Evolutionary conservation across 805 yeast species (phyloP).

Genomic region (Teunomyces stri): DNA sequence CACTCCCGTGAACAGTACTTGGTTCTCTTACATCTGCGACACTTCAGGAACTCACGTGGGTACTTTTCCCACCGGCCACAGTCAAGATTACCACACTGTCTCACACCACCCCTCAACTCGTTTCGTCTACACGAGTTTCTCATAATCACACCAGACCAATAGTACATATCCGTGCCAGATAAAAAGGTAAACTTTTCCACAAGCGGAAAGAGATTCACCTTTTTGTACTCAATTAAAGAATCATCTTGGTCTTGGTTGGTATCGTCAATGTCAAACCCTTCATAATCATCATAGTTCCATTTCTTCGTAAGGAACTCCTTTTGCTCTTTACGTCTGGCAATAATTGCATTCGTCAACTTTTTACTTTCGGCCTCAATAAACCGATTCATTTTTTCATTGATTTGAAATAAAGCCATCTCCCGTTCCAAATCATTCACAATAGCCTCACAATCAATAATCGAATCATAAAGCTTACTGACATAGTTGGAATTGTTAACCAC

Average conservation of each 20-base stretch:
- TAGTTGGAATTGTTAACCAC: conserved; percentile 12
- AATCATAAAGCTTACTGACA: conserved; percentile 29
- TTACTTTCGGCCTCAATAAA: conserved; percentile 33
- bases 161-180: conserved; percentile 76
- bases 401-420: conserved; percentile 30
- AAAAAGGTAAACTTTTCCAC: conserved; percentile 84
- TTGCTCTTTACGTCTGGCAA: conserved; percentile 31
- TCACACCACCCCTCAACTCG: conserved; percentile 79
- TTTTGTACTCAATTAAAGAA: conserved; percentile 44
- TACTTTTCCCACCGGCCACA: conserved; percentile 93
- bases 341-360: conserved; percentile 28
- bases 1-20: conserved; percentile 93
- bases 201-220: conserved; percentile 76
- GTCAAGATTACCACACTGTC: conserved; percentile 91
- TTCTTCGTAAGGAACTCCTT: conserved; percentile 28
- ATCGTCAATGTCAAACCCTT: conserved; percentile 40
- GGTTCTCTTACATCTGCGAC: conserved; percentile 90
- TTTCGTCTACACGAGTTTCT: conserved; percentile 92
- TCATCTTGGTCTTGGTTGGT: conserved; percentile 34
- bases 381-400: conserved; percentile 31
- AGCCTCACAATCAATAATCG: conserved; percentile 34
- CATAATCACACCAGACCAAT: conserved; percentile 98
- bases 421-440: conserved; percentile 32
- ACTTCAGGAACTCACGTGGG: conserved; percentile 92
- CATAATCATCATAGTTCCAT: conserved; percentile 42